A percentile compares a stretch with the other conserved stretches of the same genome.
phyloP scores from a whole-genome alignment of 495 filamentous ascomycete species.

The Xylaria bambusicola region DNA sequence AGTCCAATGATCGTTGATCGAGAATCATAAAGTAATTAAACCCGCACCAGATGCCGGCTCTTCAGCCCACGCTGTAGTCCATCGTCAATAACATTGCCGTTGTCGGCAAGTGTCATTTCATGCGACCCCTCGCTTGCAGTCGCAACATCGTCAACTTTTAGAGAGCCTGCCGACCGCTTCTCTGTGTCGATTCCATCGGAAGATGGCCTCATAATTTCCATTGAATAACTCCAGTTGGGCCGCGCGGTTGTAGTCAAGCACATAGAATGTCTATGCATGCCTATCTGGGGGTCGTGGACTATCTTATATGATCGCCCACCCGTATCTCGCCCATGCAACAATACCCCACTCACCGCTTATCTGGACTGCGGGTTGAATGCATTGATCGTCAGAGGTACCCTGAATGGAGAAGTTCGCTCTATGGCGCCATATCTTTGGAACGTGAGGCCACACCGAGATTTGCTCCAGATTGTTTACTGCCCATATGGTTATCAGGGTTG shows the following conservation, averaged over 20 bases:
- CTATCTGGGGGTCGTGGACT: neutral
- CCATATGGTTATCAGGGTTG: too few species aligned
- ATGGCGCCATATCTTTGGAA: constrained; percentile 5
- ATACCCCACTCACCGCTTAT: constrained; percentile 9
- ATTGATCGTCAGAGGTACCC: neutral
- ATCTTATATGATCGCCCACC: constrained; percentile 1
- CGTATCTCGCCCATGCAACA: too few species aligned
- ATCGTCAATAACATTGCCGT: constrained; percentile 31
- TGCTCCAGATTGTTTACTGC: neutral
- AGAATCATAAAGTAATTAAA: neutral
- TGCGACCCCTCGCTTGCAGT: constrained; percentile 4
- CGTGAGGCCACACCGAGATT: neutral
- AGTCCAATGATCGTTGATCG: neutral
- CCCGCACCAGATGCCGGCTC: constrained; percentile 30
- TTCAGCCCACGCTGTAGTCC: constrained; percentile 35
- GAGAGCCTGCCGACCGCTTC: constrained; percentile 13
- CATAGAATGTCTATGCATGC: neutral
- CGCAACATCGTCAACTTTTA: neutral
- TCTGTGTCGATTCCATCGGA: neutral
- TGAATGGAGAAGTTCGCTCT: constrained; percentile 4
- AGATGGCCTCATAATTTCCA: neutral
- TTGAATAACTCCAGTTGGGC: too few species aligned
- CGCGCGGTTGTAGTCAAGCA: too few species aligned
- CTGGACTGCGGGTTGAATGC: constrained; percentile 8
- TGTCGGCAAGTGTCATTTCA: constrained; percentile 23